Conservation (phyloP, 306 rosid species). For the Myrica gale region DNA sequence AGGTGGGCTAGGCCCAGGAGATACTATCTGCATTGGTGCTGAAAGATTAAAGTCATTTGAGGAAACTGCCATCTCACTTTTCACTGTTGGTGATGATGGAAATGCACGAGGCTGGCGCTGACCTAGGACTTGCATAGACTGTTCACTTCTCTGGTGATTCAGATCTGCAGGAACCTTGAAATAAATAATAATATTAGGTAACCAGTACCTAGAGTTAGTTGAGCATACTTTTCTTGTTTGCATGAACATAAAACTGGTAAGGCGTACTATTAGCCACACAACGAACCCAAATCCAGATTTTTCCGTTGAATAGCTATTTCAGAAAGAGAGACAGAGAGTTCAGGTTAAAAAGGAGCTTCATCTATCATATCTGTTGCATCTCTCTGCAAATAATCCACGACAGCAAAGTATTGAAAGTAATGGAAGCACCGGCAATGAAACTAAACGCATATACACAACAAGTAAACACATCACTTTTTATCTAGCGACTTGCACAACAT, state of each 20-base stretch:
- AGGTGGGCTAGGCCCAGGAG: slow-evolving; percentile 49
- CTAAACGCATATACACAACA: slow-evolving; percentile 23
- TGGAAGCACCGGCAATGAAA: slow-evolving; percentile 13
- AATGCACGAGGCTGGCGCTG: slow-evolving; percentile 49
- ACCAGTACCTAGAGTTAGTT: slow-evolving; percentile 28
- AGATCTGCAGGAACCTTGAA: slow-evolving; percentile 74
- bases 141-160: slow-evolving; percentile 47
- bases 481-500: slow-evolving; percentile 4
- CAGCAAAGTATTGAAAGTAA: neutral
- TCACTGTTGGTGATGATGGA: slow-evolving; percentile 48
- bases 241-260: neutral
- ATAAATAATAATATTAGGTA: slow-evolving; percentile 48
- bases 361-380: neutral
- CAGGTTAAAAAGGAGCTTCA: neutral
- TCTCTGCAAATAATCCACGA: neutral
- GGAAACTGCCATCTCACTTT: slow-evolving; percentile 54
- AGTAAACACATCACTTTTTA: slow-evolving; percentile 11
- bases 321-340: neutral
- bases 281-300: neutral
- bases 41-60: slow-evolving; percentile 59
- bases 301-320: neutral
- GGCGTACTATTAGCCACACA: neutral
- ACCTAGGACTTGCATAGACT: slow-evolving; percentile 55
- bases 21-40: slow-evolving; percentile 50
- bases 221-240: neutral